These are phyloP conservation scores for Hippophae tibetana DNA, from an alignment of 306 rosid species.

Conservation along the genomic window DNA sequence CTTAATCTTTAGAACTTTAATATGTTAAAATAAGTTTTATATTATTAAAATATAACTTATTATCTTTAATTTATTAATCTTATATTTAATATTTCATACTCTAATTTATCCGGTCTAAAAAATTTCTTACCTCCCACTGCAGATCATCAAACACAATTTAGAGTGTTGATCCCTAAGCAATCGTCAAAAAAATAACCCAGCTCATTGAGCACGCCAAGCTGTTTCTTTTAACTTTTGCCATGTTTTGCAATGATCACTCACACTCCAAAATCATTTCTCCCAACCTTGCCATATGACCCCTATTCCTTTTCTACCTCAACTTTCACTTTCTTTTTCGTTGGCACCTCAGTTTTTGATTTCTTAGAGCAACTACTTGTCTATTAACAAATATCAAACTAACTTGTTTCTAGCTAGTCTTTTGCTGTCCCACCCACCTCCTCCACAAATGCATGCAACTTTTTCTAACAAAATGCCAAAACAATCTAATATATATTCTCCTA, in stretches of 20 bases:
- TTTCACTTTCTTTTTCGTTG: background rate
- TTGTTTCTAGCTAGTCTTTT: too few species aligned
- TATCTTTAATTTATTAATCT: too few species aligned
- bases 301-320: slow-evolving; percentile 11
- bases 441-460: slow-evolving; percentile 22
- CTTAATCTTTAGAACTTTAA: too few species aligned
- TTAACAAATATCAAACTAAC: too few species aligned
- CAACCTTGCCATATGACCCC: slow-evolving; percentile 20
- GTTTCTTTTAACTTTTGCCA: slow-evolving; percentile 24
- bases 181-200: slow-evolving; percentile 12
- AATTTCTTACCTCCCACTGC: too few species aligned
- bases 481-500: slow-evolving; percentile 20
- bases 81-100: too few species aligned
- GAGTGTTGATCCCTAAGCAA: slow-evolving; percentile 36
- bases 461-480: slow-evolving; percentile 25
- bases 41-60: too few species aligned
- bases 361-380: background rate
- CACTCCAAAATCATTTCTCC: slow-evolving; percentile 70
- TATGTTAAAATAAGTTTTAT: too few species aligned
- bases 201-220: slow-evolving; percentile 53
- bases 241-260: slow-evolving; percentile 42
- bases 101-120: too few species aligned
- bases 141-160: background rate
- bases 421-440: slow-evolving; percentile 2
- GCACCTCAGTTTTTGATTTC: background rate